These are phyloP conservation scores for Paramyrothecium sp. DNA, from an alignment of 2,329 filamentous ascomycete genomes.

Conservation along the genomic window DNA sequence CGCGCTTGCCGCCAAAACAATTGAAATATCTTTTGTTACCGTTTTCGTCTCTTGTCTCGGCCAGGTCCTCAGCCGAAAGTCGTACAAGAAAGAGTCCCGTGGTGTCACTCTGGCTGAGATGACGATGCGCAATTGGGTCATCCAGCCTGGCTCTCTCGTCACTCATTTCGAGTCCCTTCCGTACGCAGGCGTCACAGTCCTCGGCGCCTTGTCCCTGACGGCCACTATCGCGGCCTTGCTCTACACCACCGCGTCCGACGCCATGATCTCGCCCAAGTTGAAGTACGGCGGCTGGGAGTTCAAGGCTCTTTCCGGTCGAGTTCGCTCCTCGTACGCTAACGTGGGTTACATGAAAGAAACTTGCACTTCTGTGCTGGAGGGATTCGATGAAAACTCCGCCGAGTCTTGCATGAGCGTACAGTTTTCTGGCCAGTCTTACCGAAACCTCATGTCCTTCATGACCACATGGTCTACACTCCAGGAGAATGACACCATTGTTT, in stretches of 20 bases:
- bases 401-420: conserved; percentile 67
- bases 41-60: conserved; percentile 74
- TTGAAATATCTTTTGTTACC: conserved; percentile 76
- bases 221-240: conserved; percentile 67
- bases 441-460: conserved; percentile 66
- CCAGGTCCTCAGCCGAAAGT: conserved; percentile 69
- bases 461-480: conserved; percentile 51
- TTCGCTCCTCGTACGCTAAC: conserved; percentile 65
- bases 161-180: conserved; percentile 66
- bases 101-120: conserved; percentile 76
- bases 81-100: conserved; percentile 56
- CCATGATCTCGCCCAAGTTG: conserved; percentile 72
- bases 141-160: conserved; percentile 63
- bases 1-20: conserved; percentile 71
- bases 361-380: conserved; percentile 62
- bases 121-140: conserved; percentile 60
- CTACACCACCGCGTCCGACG: conserved; percentile 75
- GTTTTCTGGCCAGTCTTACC: conserved; percentile 68
- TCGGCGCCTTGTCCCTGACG: conserved; percentile 63
- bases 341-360: conserved; percentile 47
- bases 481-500: conserved; percentile 38
- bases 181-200: conserved; percentile 60
- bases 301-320: conserved; percentile 50
- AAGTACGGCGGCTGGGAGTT: conserved; percentile 53
- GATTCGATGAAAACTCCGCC: conserved; percentile 37